These are phyloP conservation scores for Penstemon eatonii DNA, from an alignment of 257 asterid species.

Conservation along the genomic window DNA sequence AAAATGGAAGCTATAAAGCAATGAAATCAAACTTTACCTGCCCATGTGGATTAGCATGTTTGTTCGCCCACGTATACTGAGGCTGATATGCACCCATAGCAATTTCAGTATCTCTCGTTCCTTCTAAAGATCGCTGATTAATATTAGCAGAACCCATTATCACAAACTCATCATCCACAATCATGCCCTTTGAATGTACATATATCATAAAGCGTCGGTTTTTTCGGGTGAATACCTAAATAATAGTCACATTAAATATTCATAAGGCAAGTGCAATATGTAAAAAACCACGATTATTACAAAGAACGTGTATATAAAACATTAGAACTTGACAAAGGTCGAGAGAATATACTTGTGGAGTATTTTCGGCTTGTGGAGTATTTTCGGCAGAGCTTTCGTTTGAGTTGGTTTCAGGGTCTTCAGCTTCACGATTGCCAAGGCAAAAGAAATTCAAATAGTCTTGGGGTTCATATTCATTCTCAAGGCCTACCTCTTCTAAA, in stretches of 20 bases:
- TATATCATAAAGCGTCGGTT: conserved; percentile 82
- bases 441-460: conserved; percentile 87
- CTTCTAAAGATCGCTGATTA: conserved; percentile 92
- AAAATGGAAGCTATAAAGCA: not conserved
- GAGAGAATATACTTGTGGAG: conserved; percentile 61
- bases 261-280: not conserved
- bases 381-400: conserved; percentile 35
- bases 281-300: not conserved
- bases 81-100: conserved; percentile 99
- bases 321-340: not conserved
- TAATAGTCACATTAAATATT: conserved; percentile 1
- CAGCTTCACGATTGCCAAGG: conserved; percentile 83
- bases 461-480: conserved; percentile 69
- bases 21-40: conserved; percentile 50
- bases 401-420: conserved; percentile 28
- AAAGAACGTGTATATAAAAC: not conserved
- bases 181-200: conserved; percentile 97
- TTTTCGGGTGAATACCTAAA: conserved; percentile 59
- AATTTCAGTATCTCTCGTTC: conserved; percentile 88
- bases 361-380: conserved; percentile 58
- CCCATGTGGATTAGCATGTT: conserved; percentile 59
- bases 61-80: conserved; percentile 67
- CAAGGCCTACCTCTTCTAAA: conserved; percentile 69
- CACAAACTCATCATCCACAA: conserved; percentile 87
- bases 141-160: conserved; percentile 90